Percentiles rank a stretch among this genome's conserved stretches.
Conservation (phyloP, 164 flowering plant genomes). For the Akebia trifoliata region DNA sequence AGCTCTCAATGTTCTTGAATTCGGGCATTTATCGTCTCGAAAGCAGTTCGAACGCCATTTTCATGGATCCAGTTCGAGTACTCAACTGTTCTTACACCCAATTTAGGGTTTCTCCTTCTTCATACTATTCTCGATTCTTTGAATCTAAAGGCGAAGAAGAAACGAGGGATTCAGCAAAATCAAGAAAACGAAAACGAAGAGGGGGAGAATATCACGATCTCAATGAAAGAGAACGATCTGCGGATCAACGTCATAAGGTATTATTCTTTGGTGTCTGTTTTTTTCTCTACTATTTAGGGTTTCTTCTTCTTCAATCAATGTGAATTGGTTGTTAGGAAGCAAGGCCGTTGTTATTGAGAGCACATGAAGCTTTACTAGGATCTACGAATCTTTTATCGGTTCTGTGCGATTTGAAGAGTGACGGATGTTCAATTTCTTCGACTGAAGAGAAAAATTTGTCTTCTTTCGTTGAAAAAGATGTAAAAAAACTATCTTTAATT, state of each 20-base stretch:
- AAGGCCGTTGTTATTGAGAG: conserved; percentile 53
- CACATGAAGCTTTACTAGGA: conserved; percentile 53
- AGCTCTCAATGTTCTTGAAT: conserved; percentile 33
- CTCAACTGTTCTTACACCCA: conserved; percentile 65
- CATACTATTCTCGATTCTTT: conserved; percentile 83
- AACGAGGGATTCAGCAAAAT: conserved; percentile 10
- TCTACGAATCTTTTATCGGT: conserved; percentile 35
- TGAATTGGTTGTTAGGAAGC: conserved; percentile 37
- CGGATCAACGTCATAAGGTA: conserved; percentile 80
- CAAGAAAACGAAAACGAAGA: conserved; percentile 55
- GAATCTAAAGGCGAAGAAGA: conserved; percentile 12
- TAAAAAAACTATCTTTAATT: conserved; percentile 35
- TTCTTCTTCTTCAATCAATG: background rate
- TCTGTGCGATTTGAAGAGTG: conserved; percentile 37
- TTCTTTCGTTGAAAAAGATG: conserved; percentile 1
- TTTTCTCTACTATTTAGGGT: background rate
- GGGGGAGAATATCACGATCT: conserved; percentile 25
- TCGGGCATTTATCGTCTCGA: conserved; percentile 59
- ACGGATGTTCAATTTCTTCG: conserved; percentile 13
- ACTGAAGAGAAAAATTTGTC: conserved; percentile 1
- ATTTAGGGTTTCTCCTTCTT: conserved; percentile 58
- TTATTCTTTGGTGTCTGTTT: background rate
- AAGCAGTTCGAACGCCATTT: conserved; percentile 32
- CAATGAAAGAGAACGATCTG: conserved; percentile 60
- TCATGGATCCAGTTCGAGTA: conserved; percentile 80